These are phyloP conservation scores for Penicillium nucicola DNA, from an alignment of 495 filamentous ascomycete genomes.

Conservation along the genomic window DNA sequence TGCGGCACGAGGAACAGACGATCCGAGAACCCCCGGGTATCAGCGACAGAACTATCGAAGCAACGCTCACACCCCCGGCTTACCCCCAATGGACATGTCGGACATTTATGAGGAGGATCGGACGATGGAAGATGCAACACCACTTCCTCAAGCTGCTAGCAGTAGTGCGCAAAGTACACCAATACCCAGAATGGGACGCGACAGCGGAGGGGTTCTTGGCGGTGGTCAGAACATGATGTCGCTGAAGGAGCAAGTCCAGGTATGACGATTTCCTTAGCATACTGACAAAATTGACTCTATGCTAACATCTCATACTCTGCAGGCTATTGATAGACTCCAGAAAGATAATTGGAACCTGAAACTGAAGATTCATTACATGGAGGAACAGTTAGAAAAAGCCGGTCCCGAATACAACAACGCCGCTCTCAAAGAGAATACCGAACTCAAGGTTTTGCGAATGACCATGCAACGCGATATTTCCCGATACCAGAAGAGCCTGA, in stretches of 20 bases:
- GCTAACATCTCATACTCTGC: conserved; percentile 13
- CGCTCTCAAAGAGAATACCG: conserved; percentile 89
- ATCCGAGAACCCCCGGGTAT: conserved; percentile 66
- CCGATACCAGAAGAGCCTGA: conserved; percentile 75
- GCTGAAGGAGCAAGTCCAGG: conserved; percentile 88
- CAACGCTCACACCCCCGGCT: conserved; percentile 61
- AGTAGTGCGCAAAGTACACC: conserved; percentile 82
- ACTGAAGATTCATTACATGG: conserved; percentile 93
- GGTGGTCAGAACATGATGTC: conserved; percentile 80
- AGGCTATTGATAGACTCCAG: conserved; percentile 89
- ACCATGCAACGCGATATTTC: conserved; percentile 84
- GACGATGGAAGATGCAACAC: conserved; percentile 56
- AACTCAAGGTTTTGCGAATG: conserved; percentile 85
- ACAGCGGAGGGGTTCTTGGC: conserved; percentile 60
- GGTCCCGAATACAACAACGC: conserved; percentile 84
- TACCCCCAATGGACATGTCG: conserved; percentile 58
- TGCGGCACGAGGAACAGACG: conserved; percentile 50
- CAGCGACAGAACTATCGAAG: conserved; percentile 57
- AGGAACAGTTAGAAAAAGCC: conserved; percentile 77
- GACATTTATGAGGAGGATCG: conserved; percentile 64
- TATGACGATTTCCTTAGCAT: conserved; percentile 30
- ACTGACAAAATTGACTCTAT: background rate
- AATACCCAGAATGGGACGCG: conserved; percentile 58
- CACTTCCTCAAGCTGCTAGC: conserved; percentile 66
- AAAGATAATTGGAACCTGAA: conserved; percentile 96